Evolutionary conservation across 352 stramenopile genomes (phyloP).

Genomic region (Phytophthora melonis): DNA sequence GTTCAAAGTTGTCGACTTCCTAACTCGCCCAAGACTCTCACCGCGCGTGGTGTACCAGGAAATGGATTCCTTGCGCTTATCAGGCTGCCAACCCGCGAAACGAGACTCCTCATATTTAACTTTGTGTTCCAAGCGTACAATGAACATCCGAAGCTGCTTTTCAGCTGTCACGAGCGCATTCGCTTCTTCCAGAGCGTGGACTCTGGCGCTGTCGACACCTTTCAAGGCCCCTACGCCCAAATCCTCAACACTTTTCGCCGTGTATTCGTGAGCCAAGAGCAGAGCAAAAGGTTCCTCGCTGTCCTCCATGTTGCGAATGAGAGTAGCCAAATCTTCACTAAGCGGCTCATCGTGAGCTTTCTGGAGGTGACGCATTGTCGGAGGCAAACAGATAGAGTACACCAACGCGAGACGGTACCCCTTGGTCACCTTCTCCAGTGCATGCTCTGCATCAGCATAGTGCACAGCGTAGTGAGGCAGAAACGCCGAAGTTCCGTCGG

Average conservation of each 20-base stretch:
- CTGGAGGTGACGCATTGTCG: slow-evolving; percentile 14
- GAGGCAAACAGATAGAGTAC: slow-evolving; percentile 31
- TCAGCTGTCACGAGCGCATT: background rate
- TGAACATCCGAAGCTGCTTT: slow-evolving; percentile 17
- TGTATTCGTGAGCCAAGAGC: slow-evolving; percentile 30
- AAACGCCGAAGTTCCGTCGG: slow-evolving; percentile 11
- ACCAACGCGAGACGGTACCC: slow-evolving; percentile 27
- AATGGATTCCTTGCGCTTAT: background rate
- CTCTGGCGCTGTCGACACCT: slow-evolving; percentile 19
- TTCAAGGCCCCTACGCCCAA: slow-evolving; percentile 22
- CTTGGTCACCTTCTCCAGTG: slow-evolving; percentile 27
- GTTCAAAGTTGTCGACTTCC: slow-evolving; percentile 10
- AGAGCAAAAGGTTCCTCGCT: slow-evolving; percentile 42
- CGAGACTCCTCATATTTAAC: slow-evolving; percentile 8
- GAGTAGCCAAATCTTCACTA: slow-evolving; percentile 19
- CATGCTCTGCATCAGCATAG: slow-evolving; percentile 30
- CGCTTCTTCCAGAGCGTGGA: slow-evolving; percentile 14
- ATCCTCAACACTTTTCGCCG: slow-evolving; percentile 18
- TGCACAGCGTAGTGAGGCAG: slow-evolving; percentile 26
- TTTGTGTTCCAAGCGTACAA: slow-evolving; percentile 17
- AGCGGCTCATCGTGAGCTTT: background rate
- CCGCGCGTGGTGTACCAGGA: background rate
- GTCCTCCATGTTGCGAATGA: slow-evolving; percentile 38
- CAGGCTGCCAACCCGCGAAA: background rate
- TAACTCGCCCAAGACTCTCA: background rate